These are phyloP conservation scores for Penicillium paxilli DNA, from an alignment of 495 filamentous ascomycete genomes.

Conservation along the genomic window DNA sequence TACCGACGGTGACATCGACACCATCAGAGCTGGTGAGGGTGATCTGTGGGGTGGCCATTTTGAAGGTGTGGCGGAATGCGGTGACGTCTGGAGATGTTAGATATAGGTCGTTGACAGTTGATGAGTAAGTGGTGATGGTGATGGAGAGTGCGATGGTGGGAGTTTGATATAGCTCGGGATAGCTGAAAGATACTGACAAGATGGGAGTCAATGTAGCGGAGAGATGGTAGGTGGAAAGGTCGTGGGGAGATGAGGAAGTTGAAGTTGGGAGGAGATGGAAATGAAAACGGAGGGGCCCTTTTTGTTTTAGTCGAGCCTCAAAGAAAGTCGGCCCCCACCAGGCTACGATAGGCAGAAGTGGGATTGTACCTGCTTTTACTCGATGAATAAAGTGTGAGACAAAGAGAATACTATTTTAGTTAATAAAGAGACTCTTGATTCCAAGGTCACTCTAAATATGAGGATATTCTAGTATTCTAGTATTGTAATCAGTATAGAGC, in stretches of 20 bases:
- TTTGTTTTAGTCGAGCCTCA: background rate
- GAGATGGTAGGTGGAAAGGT: background rate
- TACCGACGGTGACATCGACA: constrained; percentile 56
- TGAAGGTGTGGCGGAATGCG: background rate
- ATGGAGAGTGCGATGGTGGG: background rate
- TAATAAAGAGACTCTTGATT: no score
- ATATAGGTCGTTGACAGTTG: no score
- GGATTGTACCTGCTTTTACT: no score
- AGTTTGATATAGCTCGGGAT: no score
- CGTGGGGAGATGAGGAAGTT: background rate
- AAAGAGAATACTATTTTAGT: no score
- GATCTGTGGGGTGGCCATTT: constrained; percentile 31
- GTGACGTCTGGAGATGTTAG: background rate
- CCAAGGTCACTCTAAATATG: no score
- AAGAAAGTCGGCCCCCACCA: background rate
- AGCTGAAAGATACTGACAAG: background rate
- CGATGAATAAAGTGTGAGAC: no score
- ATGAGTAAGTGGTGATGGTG: no score
- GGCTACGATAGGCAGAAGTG: background rate
- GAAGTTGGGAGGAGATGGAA: background rate
- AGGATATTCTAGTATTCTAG: no score
- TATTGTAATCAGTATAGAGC: no score
- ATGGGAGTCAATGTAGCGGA: no score
- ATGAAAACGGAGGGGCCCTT: background rate
- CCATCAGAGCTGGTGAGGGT: constrained; percentile 59